A percentile compares a stretch with the other conserved stretches of the same genome.
Evolutionary conservation across 1,284 basidiomycete genomes (phyloP).

Genomic region (Malassezia brasiliensis): DNA sequence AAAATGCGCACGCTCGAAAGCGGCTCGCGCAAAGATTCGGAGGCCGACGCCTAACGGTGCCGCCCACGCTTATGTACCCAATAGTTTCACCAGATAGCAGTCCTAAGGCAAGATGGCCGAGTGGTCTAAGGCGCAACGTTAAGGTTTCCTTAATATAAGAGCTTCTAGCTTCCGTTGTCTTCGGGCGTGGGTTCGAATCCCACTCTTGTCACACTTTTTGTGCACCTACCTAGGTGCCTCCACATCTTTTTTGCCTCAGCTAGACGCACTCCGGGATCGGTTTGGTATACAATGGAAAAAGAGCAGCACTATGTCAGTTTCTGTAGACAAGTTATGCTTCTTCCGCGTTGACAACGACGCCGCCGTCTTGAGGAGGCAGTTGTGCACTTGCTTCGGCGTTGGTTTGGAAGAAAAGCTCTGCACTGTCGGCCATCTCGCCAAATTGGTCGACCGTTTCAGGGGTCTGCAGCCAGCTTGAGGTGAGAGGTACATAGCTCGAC

Average conservation of each 20-base stretch:
- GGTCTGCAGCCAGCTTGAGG: slow-evolving; percentile 1
- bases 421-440: neutral
- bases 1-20: slow-evolving; percentile 38
- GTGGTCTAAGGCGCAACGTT: slow-evolving; percentile 22
- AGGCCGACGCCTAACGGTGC: too few species aligned
- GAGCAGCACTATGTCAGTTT: too few species aligned
- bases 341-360: too few species aligned
- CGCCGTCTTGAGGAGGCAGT: too few species aligned
- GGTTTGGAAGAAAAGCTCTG: neutral
- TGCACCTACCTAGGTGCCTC: too few species aligned
- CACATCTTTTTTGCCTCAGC: too few species aligned
- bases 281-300: too few species aligned
- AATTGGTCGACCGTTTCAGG: neutral
- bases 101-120: slow-evolving; percentile 18
- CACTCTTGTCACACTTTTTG: slow-evolving; percentile 30
- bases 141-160: slow-evolving; percentile 20
- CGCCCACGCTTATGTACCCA: too few species aligned
- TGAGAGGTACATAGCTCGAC: slow-evolving; percentile 3
- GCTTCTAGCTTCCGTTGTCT: slow-evolving; percentile 22
- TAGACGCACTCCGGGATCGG: too few species aligned
- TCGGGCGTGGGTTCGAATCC: slow-evolving; percentile 33
- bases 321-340: too few species aligned
- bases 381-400: neutral
- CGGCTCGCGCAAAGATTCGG: slow-evolving; percentile 19
- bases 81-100: too few species aligned